Base-by-base conservation (phyloP, 2,329 filamentous ascomycete species). In the Didymella glomerata region DNA sequence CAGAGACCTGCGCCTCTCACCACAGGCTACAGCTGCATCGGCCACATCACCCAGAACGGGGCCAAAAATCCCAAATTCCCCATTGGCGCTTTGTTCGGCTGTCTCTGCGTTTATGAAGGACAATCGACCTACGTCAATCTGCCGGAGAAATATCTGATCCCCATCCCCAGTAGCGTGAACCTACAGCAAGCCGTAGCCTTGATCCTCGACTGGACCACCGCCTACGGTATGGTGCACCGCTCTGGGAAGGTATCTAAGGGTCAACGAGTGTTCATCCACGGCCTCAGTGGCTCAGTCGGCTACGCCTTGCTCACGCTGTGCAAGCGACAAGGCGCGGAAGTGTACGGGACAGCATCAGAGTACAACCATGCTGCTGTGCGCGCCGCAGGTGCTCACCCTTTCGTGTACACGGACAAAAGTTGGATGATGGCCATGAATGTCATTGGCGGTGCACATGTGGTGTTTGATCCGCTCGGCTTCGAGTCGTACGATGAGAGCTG, bases 401-500 rank as follows among this genome's bases (percentile, higher is more conserved):
- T 83, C 51, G 77, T 77, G 0, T 85, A 85, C 71, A 76, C 72
- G 10, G 73, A 83, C 67, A 84, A 84, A 68, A 65, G 78, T 45
- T 84, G 82, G 83, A 82, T 84, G 36, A 50, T 56, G 22, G 72
- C 71, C 5, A 82, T 84, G 79, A 77, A 79, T 45, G 70, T 65
- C 6, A 63, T 80, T 8, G 82, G 82, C 11, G 82, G 82, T 20
- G 82, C 76, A 0, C 77, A 84, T 52, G 78, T 77, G 20, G 79
- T 83, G 20, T 83, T 81, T 46, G 83, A 84, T 25, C 73, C 83
- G 0, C 77, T 84, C 3, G 82, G 82, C 38, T 83, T 80, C 62
- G 80, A 83, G 60, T 82, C 80, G 59, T 84, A 76, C 64, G 81
- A 84, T 57, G 82, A 84, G 64, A 81, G 79, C 11, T 84, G 77